Percentiles rank a stretch among this genome's conserved stretches.
Evolutionary conservation across 2,329 filamentous ascomycete genomes (phyloP).

Genomic region (Cladosporium sp.): DNA sequence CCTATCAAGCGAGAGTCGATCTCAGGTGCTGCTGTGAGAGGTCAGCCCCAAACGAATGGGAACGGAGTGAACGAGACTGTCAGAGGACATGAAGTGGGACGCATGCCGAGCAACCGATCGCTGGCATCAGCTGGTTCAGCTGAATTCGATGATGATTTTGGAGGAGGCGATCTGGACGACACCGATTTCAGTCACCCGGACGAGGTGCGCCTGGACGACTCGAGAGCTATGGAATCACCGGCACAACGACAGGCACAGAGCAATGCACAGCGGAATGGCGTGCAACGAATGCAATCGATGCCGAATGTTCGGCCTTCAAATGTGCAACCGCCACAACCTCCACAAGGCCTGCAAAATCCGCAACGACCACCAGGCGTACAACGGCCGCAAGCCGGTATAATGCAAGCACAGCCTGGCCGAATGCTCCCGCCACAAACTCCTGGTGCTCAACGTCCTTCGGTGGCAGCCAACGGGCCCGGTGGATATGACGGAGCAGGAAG

Average conservation of each 20-base stretch:
- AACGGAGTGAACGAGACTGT: conserved; percentile 20
- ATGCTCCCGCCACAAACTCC: conserved; percentile 34
- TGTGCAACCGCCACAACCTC: conserved; percentile 27
- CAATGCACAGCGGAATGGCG: conserved; percentile 27
- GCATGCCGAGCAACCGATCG: conserved; percentile 37
- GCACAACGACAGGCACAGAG: conserved; percentile 22
- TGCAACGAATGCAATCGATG: conserved; percentile 36
- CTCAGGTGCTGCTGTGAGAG: conserved; percentile 26
- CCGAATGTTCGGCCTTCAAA: conserved; percentile 34
- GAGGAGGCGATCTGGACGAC: conserved; percentile 57
- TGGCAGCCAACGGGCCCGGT: neutral
- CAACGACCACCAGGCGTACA: conserved; percentile 28
- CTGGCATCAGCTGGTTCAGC: conserved; percentile 38
- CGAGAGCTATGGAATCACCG: conserved; percentile 27
- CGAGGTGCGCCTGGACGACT: conserved; percentile 62
- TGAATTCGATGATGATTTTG: conserved; percentile 58
- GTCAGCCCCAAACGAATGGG: conserved; percentile 25
- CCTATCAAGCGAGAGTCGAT: conserved; percentile 57
- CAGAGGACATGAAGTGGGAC: conserved; percentile 22
- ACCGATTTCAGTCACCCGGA: conserved; percentile 66
- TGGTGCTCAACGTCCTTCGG: conserved; percentile 27
- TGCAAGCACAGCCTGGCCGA: conserved; percentile 25
- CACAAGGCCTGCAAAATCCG: conserved; percentile 27
- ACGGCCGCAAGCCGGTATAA: conserved; percentile 25
- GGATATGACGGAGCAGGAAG: conserved; percentile 24